A percentile compares a stretch with the other conserved stretches of the same genome.
phyloP scores from a whole-genome alignment of 371 early-diverging fungal species.

The Mucor sp. region DNA sequence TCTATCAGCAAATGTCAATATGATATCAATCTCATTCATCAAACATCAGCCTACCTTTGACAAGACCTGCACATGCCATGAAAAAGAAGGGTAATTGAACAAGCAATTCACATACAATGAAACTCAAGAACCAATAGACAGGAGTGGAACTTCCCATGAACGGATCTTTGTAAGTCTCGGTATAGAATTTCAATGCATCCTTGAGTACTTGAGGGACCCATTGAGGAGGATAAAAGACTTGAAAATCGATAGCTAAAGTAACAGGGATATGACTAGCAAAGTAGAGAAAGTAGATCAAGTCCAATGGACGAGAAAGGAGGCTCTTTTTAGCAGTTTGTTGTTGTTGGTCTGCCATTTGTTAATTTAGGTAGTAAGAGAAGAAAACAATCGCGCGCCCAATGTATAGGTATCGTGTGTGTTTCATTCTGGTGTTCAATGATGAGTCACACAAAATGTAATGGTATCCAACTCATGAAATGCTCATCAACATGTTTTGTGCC shows the following conservation, averaged over 20 bases:
- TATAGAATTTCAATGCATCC: slow-evolving; percentile 40
- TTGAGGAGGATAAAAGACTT: slow-evolving; percentile 45
- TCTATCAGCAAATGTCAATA: neutral
- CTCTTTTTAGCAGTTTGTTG: slow-evolving; percentile 1
- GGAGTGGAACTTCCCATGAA: slow-evolving; percentile 47
- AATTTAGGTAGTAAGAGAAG: neutral
- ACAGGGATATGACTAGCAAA: slow-evolving; percentile 65
- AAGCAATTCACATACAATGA: slow-evolving; percentile 55
- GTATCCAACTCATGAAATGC: neutral
- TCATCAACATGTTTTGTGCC: neutral
- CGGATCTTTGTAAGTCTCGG: slow-evolving; percentile 56
- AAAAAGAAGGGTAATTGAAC: slow-evolving; percentile 76
- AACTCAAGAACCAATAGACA: slow-evolving; percentile 58
- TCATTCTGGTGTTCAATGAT: neutral
- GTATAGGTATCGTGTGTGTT: too few relatives aligned
- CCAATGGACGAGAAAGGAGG: slow-evolving; percentile 39
- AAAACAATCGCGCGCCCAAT: neutral
- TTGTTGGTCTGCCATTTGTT: neutral
- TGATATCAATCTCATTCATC: neutral
- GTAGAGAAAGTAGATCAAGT: slow-evolving; percentile 57
- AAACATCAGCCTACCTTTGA: slow-evolving; percentile 33
- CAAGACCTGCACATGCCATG: slow-evolving; percentile 52
- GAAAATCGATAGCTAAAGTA: slow-evolving; percentile 55
- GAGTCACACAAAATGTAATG: neutral
- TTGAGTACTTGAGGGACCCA: slow-evolving; percentile 39